Conservation (phyloP, 176 grass and related monocot species). For the Carex littledalei region DNA sequence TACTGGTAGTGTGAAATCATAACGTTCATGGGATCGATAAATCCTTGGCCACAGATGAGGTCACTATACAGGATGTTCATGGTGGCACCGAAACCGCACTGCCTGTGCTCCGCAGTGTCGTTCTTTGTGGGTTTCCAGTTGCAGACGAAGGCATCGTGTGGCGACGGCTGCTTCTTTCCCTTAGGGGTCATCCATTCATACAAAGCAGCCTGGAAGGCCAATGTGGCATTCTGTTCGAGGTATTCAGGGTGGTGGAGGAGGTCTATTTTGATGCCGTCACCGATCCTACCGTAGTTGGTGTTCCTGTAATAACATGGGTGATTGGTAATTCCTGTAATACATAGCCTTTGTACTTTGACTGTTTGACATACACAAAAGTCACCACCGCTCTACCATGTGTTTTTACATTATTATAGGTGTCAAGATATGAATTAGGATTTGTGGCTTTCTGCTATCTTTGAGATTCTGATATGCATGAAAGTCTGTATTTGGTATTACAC, state of each 20-base stretch:
- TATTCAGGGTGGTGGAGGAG: conserved; percentile 86
- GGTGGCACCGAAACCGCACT: conserved; percentile 74
- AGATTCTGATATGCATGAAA: too few relatives aligned
- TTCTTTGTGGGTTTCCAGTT: conserved; percentile 90
- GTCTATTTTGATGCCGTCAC: conserved; percentile 60
- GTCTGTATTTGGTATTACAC: too few relatives aligned
- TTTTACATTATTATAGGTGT: background rate
- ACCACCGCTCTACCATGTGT: background rate
- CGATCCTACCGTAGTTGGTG: conserved; percentile 67
- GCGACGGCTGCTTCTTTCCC: conserved; percentile 66
- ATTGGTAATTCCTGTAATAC: background rate
- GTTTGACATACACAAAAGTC: background rate
- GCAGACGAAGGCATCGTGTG: conserved; percentile 86
- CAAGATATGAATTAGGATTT: too few relatives aligned
- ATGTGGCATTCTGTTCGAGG: conserved; percentile 84
- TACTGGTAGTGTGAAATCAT: conserved; percentile 70
- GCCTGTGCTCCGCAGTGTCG: conserved; percentile 62
- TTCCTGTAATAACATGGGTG: conserved; percentile 37
- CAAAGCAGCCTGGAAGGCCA: conserved; percentile 83
- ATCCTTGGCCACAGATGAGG: conserved; percentile 54
- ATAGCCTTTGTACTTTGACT: background rate
- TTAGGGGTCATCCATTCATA: conserved; percentile 86
- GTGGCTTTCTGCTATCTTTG: too few relatives aligned
- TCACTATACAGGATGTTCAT: conserved; percentile 87
- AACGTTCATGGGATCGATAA: conserved; percentile 50